A percentile compares a stretch with the other conserved stretches of the same genome.
Conservation (phyloP, 352 stramenopile genomes). For the Phytopythium oedochilum region DNA sequence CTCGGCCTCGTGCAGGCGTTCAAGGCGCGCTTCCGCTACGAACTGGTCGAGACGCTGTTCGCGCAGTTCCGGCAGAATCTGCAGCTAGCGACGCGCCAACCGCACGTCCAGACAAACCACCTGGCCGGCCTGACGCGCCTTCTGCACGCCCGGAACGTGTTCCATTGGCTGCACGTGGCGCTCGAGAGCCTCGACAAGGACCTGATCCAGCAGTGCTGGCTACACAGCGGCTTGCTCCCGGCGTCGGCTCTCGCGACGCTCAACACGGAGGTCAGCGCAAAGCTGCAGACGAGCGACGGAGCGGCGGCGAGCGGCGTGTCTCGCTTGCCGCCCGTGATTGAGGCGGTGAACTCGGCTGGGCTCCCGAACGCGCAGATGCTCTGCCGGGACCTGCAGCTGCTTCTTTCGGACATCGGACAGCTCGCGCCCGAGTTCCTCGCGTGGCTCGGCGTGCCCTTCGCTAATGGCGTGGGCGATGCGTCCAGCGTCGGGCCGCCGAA, state of each 20-base stretch:
- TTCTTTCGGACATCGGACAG: constrained; percentile 53
- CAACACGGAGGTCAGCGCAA: constrained; percentile 28
- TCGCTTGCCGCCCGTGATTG: constrained; percentile 5
- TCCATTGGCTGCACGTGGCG: constrained; percentile 79
- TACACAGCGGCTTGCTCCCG: constrained; percentile 65
- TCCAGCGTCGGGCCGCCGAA: constrained; percentile 29
- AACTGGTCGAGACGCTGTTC: constrained; percentile 78
- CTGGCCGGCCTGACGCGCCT: constrained; percentile 19
- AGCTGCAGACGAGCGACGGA: constrained; percentile 5
- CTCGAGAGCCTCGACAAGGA: constrained; percentile 66
- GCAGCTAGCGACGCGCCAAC: constrained; percentile 27
- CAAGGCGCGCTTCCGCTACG: constrained; percentile 72
- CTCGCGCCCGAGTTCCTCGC: constrained; percentile 68
- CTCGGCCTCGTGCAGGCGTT: constrained; percentile 75
- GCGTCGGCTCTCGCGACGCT: constrained; percentile 58
- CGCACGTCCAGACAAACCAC: constrained; percentile 13
- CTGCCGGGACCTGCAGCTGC: constrained; percentile 55
- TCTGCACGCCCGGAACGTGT: constrained; percentile 77
- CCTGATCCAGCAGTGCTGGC: constrained; percentile 70
- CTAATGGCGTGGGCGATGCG: neutral
- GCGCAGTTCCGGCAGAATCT: constrained; percentile 49
- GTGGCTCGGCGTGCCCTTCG: constrained; percentile 47
- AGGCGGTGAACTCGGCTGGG: constrained; percentile 11
- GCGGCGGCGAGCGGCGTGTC: neutral
- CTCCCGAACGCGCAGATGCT: constrained; percentile 28